phyloP scores from a whole-genome alignment of 352 stramenopile genomes.

The Phytopythium mirpurense region DNA sequence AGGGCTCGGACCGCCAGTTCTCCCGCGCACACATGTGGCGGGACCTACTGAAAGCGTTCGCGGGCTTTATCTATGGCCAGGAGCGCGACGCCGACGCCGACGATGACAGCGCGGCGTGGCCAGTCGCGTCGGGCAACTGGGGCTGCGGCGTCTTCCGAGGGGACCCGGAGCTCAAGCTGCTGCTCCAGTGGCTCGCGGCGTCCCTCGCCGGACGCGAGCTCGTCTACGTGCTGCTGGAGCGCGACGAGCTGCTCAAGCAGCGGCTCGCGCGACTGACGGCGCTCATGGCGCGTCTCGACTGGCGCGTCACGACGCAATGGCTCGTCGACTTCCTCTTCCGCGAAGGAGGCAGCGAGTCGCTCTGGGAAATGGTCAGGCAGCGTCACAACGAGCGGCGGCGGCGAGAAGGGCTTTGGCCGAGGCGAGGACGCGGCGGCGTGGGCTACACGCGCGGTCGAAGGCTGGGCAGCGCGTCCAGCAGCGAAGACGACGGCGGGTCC shows the following conservation, averaged over 20 bases:
- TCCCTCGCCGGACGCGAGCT: constrained; percentile 41
- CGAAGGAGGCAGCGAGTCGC: not conserved
- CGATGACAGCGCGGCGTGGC: constrained; percentile 21
- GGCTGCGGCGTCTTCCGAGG: constrained; percentile 75
- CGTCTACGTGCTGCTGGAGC: constrained; percentile 59
- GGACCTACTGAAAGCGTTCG: constrained; percentile 65
- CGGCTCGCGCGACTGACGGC: constrained; percentile 17
- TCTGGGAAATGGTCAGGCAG: not conserved
- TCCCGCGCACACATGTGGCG: constrained; percentile 38
- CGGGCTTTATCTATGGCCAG: constrained; percentile 45
- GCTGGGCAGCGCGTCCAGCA: not conserved
- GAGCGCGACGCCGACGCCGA: constrained; percentile 10
- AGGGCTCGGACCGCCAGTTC: constrained; percentile 39
- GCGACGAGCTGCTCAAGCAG: constrained; percentile 30
- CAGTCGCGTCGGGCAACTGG: constrained; percentile 76
- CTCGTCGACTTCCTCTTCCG: constrained; percentile 22
- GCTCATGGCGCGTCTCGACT: not conserved
- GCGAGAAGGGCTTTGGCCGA: not conserved
- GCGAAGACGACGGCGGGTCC: not conserved
- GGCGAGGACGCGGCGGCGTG: not conserved
- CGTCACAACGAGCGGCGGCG: not conserved
- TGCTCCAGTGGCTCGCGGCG: constrained; percentile 79
- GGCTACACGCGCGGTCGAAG: not conserved
- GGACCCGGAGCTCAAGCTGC: constrained; percentile 71
- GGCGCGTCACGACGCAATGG: constrained; percentile 10